Evolutionary conservation across 139 green algal species (phyloP), one percentile per base, ranked within the genome.

Genomic region (Bryopsis sp.): DNA sequence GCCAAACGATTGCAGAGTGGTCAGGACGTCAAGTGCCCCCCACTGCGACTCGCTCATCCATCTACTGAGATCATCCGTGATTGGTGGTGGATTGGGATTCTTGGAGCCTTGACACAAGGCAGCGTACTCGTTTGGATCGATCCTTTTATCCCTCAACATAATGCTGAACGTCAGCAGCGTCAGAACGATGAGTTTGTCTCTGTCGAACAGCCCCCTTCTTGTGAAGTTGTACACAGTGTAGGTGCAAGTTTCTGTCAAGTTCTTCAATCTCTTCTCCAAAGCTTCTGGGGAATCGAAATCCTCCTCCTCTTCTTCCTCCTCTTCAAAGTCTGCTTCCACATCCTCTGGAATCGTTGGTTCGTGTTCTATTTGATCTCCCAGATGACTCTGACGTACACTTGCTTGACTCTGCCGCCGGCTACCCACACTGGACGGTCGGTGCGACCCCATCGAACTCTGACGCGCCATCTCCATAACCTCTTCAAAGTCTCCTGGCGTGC

Each of bases 171-270:
- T 89, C 36, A 95, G 82, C 72, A 92, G 80, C 36, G 81, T 86
- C n/a, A 86, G 79, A 34, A 91, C 81, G 66, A 90, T 92, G 33
- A 92, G 81, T 79, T 92, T 95, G 81, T 95, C 88, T 29, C 79
- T 77, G 74, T 95, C 88, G 66, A 95, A 95, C 58, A 95, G 83
- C 28, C 88, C 88, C 57, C 88, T 80, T 31, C 88, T 78, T 26
- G 86, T 92, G 82, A 89, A 95, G 79, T 90, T 85, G 81, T 85
- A 95, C 38, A 92, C 86, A 19, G 87, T 91, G 79, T 85, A 94
- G 4, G 88, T 94, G 76, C 77, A 88, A 5, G 78, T 85, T 72
- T 92, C 82, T 46, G 90, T 74, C 70, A 95, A 78, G 2, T 58
- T 70, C 43, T 59, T 70, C 39, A 90, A 76, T 2, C 88, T 81